Percentiles rank a stretch among this genome's conserved stretches.
Conservation (phyloP, 371 early-diverging fungal genomes). For the Conidiobolus coronatus region DNA sequence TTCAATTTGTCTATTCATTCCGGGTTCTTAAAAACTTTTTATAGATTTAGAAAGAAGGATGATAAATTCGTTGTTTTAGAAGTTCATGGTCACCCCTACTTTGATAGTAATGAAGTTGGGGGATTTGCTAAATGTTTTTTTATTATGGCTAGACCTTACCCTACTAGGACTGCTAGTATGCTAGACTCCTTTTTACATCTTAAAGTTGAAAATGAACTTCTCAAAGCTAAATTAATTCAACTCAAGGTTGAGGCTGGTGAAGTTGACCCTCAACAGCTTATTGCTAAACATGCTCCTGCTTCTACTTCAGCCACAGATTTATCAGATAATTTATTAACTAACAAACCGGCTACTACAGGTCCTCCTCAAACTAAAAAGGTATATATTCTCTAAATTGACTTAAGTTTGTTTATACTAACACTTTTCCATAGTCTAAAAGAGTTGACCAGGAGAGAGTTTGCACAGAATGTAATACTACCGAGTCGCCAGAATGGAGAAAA, state of each 20-base stretch:
- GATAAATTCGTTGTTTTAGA: constrained; percentile 20
- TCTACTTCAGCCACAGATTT: not conserved
- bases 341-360: not conserved
- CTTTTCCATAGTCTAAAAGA: constrained; percentile 11
- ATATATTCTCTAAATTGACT: not conserved
- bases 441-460: constrained; percentile 18
- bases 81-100: constrained; percentile 20
- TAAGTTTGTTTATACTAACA: not conserved
- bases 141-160: constrained; percentile 23
- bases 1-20: constrained; percentile 19
- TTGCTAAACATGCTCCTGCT: not conserved
- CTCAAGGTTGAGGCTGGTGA: constrained; percentile 1
- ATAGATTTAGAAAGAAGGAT: constrained; percentile 24
- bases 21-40: constrained; percentile 16
- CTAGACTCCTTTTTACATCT: constrained; percentile 27
- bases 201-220: constrained; percentile 25
- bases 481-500: constrained; percentile 66
- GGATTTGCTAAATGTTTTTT: constrained; percentile 15
- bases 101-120: constrained; percentile 9
- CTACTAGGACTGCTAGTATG: constrained; percentile 17
- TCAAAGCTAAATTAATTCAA: constrained; percentile 14
- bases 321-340: not conserved
- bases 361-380: not conserved
- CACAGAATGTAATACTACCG: constrained; percentile 39
- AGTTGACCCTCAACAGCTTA: constrained; percentile 1